Base-by-base conservation (phyloP, 1,284 basidiomycete genomes). In the Fereydounia khargensis region DNA sequence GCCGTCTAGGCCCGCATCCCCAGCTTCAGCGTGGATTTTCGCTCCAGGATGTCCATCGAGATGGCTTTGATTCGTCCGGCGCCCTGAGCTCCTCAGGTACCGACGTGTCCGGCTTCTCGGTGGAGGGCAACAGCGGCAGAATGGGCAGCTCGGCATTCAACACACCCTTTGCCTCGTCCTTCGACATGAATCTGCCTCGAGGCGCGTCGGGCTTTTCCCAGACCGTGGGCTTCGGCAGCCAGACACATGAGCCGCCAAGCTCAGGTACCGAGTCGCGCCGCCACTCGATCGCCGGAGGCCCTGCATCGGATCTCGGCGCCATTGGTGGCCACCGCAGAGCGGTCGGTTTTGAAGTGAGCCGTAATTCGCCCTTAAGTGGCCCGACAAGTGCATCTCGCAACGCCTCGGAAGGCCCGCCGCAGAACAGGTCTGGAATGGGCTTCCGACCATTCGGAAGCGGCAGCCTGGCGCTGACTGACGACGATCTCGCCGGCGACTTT, bases 191-290 rank as follows among this genome's bases (percentile, higher is more conserved):
- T 9, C 27, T 37, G 9, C 45, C 52, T 39, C 45, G 52, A 1
- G 45, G 45, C 42, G 34, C 48, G 13, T 56, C 50, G 21, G 47
- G 41, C 18, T 53, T 50, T 42, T 43, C 48, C 18, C 47, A 50
- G n/a, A 20, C 40, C 11, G 11, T 37, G 24, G 32, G 11, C 22
- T 27, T 6, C 2, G 31, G 6, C 1, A 31, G 14, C 18, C 35
- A 36, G 4, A 42, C 32, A 4, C 4, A 14, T 28, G 37, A 42
- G 23, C 44, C 36, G 17, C 16, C 44, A 19, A 20, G 19, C 8
- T 25, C 44, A 13, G 64, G 64, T 10, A 46, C 25, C 39, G 66
- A 68, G 38, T 68, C 66, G 9, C 42, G 66, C 31, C 43, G 66
- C 13, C 66, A 68, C 39, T 68, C 66, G 8, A 52, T 65, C 8